A percentile compares a stretch with the other conserved stretches of the same genome.
Evolutionary conservation across 1,139 yeast species (phyloP).

Genomic region (Diutina rugosa): DNA sequence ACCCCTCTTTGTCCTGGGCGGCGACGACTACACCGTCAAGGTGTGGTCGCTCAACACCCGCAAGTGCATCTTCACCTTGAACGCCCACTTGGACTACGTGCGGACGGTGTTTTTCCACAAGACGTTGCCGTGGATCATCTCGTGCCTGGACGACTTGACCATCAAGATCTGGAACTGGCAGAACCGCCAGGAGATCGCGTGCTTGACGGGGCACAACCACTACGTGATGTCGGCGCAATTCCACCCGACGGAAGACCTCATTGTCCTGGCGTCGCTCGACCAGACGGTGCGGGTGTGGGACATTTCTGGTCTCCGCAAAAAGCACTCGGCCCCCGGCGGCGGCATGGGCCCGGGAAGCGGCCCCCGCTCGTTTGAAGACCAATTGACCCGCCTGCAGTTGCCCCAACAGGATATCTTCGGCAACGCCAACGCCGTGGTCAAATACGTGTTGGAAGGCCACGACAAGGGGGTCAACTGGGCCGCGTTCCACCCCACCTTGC

Average conservation of each 20-base stretch:
- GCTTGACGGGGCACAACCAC: conserved; percentile 96
- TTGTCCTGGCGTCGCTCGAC: conserved; percentile 92
- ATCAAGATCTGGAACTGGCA: conserved; percentile 99
- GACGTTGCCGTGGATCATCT: conserved; percentile 94
- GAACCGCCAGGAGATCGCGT: conserved; percentile 93
- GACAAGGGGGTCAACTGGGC: conserved; percentile 99
- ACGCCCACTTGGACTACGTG: conserved; percentile 90
- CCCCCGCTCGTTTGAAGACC: conserved; percentile 60
- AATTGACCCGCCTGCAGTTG: conserved; percentile 55
- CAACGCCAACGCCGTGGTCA: conserved; percentile 85
- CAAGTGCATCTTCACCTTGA: conserved; percentile 81
- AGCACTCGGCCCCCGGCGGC: conserved; percentile 60
- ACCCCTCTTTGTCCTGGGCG: conserved; percentile 93
- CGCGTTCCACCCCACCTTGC: conserved; percentile 91
- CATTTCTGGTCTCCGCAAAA: conserved; percentile 87
- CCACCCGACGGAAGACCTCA: conserved; percentile 90
- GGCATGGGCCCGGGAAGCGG: conserved; percentile 23
- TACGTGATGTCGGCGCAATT: conserved; percentile 97
- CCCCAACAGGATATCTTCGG: conserved; percentile 92
- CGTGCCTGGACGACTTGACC: conserved; percentile 96
- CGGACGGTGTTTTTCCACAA: conserved; percentile 92
- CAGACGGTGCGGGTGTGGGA: conserved; percentile 99
- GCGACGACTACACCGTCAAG: conserved; percentile 90
- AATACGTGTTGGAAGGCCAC: conserved; percentile 94
- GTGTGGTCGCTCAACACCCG: conserved; percentile 94